Conservation (phyloP, 768 basidiomycete genomes). For the Podaxis sp. region DNA sequence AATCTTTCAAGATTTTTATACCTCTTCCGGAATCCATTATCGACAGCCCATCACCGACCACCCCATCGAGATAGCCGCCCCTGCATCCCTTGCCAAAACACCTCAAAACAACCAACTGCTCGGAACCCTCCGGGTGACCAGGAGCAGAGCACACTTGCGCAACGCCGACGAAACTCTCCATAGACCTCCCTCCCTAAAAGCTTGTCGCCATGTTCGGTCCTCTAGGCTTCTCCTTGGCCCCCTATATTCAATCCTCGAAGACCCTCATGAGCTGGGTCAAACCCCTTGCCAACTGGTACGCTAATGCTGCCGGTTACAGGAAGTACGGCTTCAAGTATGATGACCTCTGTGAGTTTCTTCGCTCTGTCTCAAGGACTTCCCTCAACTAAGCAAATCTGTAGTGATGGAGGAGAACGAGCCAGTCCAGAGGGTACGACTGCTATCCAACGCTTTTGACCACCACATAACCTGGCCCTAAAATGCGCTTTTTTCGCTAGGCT, state of each 20-base stretch:
- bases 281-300: slow-evolving; percentile 84
- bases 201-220: slow-evolving; percentile 51
- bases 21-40: slow-evolving; percentile 8
- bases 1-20: slow-evolving; percentile 22
- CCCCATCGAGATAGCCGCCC: slow-evolving; percentile 12
- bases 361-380: slow-evolving; percentile 13
- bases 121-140: slow-evolving; percentile 35
- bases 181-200: slow-evolving; percentile 13
- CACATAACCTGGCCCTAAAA: neutral
- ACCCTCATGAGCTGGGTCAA: slow-evolving; percentile 66
- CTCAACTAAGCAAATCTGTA: slow-evolving; percentile 24
- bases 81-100: slow-evolving; percentile 34
- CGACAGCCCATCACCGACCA: slow-evolving; percentile 13
- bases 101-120: slow-evolving; percentile 33
- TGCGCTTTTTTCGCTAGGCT: slow-evolving; percentile 50
- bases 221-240: slow-evolving; percentile 74
- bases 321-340: slow-evolving; percentile 90
- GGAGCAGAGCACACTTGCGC: slow-evolving; percentile 8
- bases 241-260: slow-evolving; percentile 67
- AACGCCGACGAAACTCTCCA: slow-evolving; percentile 14
- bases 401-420: slow-evolving; percentile 77
- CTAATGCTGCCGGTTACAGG: slow-evolving; percentile 78
- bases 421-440: slow-evolving; percentile 68
- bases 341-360: slow-evolving; percentile 74
- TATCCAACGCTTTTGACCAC: neutral